These are phyloP conservation scores for Aspergillus viridinutans DNA, from an alignment of 2,329 filamentous ascomycete genomes.

Conservation along the genomic window DNA sequence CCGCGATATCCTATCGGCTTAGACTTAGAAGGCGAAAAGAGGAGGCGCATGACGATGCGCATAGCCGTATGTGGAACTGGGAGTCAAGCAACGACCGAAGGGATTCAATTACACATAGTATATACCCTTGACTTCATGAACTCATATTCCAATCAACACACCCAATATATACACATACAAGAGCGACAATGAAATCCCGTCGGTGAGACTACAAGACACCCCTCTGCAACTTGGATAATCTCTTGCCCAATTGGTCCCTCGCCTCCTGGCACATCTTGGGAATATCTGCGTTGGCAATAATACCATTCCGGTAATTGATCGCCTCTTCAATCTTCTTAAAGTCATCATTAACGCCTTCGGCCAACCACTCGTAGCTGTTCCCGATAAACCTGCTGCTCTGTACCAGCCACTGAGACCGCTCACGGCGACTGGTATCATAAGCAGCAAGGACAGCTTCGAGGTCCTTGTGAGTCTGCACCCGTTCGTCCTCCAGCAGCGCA, in stretches of 20 bases:
- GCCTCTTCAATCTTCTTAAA: slow-evolving; percentile 17
- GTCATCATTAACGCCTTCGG: slow-evolving; percentile 12
- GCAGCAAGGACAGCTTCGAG: slow-evolving; percentile 26
- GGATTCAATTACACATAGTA: neutral
- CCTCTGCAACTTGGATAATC: slow-evolving; percentile 2
- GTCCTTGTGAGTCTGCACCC: slow-evolving; percentile 16
- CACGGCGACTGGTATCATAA: slow-evolving; percentile 23
- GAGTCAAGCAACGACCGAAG: neutral
- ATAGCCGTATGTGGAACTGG: neutral
- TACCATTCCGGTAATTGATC: slow-evolving; percentile 15
- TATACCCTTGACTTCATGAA: neutral
- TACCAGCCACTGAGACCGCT: slow-evolving; percentile 32
- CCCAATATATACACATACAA: neutral
- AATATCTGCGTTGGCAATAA: slow-evolving; percentile 21
- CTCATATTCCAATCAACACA: too few species aligned
- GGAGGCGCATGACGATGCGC: neutral
- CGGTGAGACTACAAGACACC: slow-evolving; percentile 3
- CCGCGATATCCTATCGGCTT: too few species aligned
- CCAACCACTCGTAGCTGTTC: slow-evolving; percentile 33
- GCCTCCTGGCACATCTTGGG: slow-evolving; percentile 24
- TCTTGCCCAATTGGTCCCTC: slow-evolving; percentile 13
- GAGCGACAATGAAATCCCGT: neutral
- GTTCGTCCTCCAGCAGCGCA: slow-evolving; percentile 20
- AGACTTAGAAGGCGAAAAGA: too few species aligned
- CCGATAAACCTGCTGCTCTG: slow-evolving; percentile 31